phyloP scores from a whole-genome alignment of 306 rosid species.

The Lablab purpureus region DNA sequence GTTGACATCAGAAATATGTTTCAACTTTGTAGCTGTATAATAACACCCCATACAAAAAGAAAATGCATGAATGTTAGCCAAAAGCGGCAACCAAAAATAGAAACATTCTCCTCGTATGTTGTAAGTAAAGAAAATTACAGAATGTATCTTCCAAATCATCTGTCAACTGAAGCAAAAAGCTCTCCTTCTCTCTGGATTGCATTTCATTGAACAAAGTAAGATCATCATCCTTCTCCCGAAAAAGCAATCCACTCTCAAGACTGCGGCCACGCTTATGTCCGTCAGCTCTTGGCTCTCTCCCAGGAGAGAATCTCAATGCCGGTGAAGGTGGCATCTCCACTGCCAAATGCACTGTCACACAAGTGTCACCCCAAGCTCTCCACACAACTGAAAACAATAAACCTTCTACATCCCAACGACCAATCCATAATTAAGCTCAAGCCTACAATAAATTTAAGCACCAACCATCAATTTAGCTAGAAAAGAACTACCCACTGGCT shows the following conservation, averaged over 20 bases:
- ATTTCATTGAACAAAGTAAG: slow-evolving; percentile 83
- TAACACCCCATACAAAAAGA: slow-evolving; percentile 33
- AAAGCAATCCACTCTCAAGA: slow-evolving; percentile 69
- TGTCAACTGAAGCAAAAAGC: slow-evolving; percentile 72
- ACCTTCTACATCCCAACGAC: slow-evolving; percentile 11
- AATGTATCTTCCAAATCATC: slow-evolving; percentile 80
- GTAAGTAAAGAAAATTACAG: slow-evolving; percentile 58
- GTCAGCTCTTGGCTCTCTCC: slow-evolving; percentile 60
- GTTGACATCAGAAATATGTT: slow-evolving; percentile 74
- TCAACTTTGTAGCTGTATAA: slow-evolving; percentile 70
- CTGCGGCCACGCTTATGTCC: slow-evolving; percentile 79
- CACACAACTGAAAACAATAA: slow-evolving; percentile 44
- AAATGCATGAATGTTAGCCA: slow-evolving; percentile 45
- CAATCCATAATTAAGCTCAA: slow-evolving; percentile 42
- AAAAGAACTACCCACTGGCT: background rate
- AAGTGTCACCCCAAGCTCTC: slow-evolving; percentile 44
- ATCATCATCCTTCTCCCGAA: slow-evolving; percentile 79
- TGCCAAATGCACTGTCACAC: slow-evolving; percentile 42
- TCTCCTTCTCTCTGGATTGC: slow-evolving; percentile 71
- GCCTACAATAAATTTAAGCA: slow-evolving; percentile 24
- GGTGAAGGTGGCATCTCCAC: slow-evolving; percentile 86
- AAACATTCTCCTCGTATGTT: slow-evolving; percentile 34
- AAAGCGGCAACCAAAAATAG: slow-evolving; percentile 18
- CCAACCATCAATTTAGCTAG: slow-evolving; percentile 39
- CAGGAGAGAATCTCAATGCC: slow-evolving; percentile 77